Evolutionary conservation across 306 rosid genomes (phyloP), one percentile per base, ranked within the genome.

Genomic region (Citrullus colocynthis): DNA sequence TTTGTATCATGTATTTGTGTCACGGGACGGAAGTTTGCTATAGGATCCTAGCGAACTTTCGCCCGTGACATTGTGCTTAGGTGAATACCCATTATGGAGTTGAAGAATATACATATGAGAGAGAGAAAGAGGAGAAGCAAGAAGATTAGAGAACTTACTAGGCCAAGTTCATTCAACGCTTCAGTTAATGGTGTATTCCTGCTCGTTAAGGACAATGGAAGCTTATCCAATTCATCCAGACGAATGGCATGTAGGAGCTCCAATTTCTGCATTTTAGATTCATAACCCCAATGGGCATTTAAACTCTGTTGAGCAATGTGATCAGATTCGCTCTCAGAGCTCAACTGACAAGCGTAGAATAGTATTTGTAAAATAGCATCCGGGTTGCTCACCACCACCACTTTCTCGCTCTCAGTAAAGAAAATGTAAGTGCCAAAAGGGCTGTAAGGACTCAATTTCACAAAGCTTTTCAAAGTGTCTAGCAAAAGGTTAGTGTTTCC

Each of bases 361-460:
- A 95, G 20, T 60, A 89, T 82, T 73, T 95, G 98, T 81, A 90
- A 67, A 80, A 88, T 85, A 1, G 97, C 99, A 48, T 90, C 87
- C 0, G 96, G 85, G 82, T 92, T 89, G 24, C 56, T 80, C 37
- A 90, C 54, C 56, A 82, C 85, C 5, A 88, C 79, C 54, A 85
- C 34, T 49, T 83, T 88, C 20, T 88, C 87, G 49, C 78, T 77
- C 54, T 83, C 93, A 0, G 83, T 85, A 78, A 86, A 85, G 81
- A 90, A 86, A 70, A 90, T 28, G 69, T 79, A 95, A 2, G 90
- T 90, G 18, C 99, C 97, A 57, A 90, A 95, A 20, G 99, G 96
- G 71, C 87, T 89, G 57, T 89, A 95, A 81, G 97, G 93, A 80
- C 97, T 95, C 49, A 89, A 74, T 10, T 84, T 81, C 18, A 87